Conservation (phyloP, 2,329 filamentous ascomycete species). For the Celoporthe dispersa region DNA sequence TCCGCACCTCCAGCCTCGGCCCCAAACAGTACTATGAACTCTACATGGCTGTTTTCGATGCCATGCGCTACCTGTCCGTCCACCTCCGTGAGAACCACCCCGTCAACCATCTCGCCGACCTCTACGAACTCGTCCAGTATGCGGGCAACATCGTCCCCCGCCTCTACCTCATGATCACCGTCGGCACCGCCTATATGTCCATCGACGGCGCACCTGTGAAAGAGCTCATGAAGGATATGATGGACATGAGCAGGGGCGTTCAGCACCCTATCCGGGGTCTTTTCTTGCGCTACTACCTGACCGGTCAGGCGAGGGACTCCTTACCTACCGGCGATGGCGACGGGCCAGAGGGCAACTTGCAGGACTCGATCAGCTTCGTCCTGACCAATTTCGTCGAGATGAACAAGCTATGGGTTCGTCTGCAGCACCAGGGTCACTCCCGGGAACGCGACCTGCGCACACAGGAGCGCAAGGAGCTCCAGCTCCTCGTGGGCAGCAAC, state of each 20-base stretch:
- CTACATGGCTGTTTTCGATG: slow-evolving; percentile 99
- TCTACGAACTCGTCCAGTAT: slow-evolving; percentile 98
- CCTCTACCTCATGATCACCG: slow-evolving; percentile 98
- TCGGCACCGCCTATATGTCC: slow-evolving; percentile 98
- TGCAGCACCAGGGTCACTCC: slow-evolving; percentile 97
- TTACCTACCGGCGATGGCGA: slow-evolving; percentile 82
- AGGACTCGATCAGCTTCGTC: slow-evolving; percentile 97
- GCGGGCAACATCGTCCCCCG: slow-evolving; percentile 96
- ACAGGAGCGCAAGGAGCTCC: slow-evolving; percentile 92
- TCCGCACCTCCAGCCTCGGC: slow-evolving; percentile 94
- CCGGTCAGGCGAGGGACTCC: slow-evolving; percentile 89
- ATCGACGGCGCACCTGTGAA: slow-evolving; percentile 98
- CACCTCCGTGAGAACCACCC: slow-evolving; percentile 98
- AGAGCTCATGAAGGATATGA: slow-evolving; percentile 99
- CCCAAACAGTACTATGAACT: slow-evolving; percentile 99
- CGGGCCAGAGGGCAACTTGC: slow-evolving; percentile 91
- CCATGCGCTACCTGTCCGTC: slow-evolving; percentile 91
- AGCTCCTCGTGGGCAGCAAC: slow-evolving; percentile 95
- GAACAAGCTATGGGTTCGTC: slow-evolving; percentile 98
- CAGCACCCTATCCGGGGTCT: slow-evolving; percentile 95
- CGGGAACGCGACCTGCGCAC: slow-evolving; percentile 91
- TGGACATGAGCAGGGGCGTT: slow-evolving; percentile 99
- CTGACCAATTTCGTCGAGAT: slow-evolving; percentile 99
- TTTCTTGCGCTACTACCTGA: slow-evolving; percentile 95
- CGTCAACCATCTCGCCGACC: slow-evolving; percentile 94